Evolutionary conservation across 495 filamentous ascomycete genomes (phyloP), one percentile per base, ranked within the genome.

Genomic region (Lineolata rhizophorae): DNA sequence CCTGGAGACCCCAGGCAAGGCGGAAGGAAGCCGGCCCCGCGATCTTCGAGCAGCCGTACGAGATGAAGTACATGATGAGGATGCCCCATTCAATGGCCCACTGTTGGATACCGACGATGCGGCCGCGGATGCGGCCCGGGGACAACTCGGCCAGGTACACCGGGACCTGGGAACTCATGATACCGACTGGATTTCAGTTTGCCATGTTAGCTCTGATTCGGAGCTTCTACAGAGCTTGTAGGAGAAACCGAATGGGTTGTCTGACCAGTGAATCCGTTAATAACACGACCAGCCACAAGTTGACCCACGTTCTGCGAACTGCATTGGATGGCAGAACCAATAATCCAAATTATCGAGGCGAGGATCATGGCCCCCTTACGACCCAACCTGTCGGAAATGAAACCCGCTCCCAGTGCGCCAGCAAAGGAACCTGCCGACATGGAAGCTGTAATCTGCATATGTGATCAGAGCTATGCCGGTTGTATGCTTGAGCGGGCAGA

Each of bases 211-310:
- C n/a, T n/a, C n/a, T n/a, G n/a, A n/a, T n/a, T n/a, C n/a, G n/a
- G n/a, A n/a, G n/a, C n/a, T n/a, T n/a, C n/a, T n/a, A n/a, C n/a
- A n/a, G n/a, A n/a, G n/a, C n/a, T n/a, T n/a, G n/a, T n/a, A n/a
- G n/a, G n/a, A n/a, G n/a, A n/a, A n/a, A n/a, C n/a, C n/a, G n/a
- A n/a, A n/a, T n/a, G n/a, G 1, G 74, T 78, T 37, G 81, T 70
- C 36, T 74, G 75, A 32, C 81, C 73, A 27, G 65, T 65, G 25
- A 81, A 55, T 34, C 77, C 74, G 43, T 76, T 79, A 26, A 82
- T 49, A 9, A 79, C 58, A 12, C 75, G 68, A 3, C 76, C 76
- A 15, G 65, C 72, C 22, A 81, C 70, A 0, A 83, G 54, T 41
- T 69, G 63, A 16, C 64, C 70, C 6, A 64, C 50, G 34, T 64